Base-by-base conservation (phyloP, 1,284 basidiomycete species). In the Rhizoctonia solani region DNA sequence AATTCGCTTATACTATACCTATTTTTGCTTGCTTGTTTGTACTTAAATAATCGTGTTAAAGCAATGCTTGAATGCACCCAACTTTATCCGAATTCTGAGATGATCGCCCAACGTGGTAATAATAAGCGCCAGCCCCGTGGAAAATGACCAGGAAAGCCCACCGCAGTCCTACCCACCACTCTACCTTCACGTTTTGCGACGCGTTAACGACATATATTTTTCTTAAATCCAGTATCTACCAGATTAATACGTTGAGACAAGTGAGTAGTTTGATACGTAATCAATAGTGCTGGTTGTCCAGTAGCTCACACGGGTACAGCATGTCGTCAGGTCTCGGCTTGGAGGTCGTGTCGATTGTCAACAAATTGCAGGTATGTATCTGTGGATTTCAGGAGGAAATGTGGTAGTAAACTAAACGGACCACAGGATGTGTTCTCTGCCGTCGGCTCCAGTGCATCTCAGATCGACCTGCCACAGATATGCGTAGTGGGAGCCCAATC, bases 401-500 rank as follows among this genome's bases (percentile, higher is more conserved):
- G 21, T 41, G 34, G 21, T 2, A 9, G 19, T 16, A 19, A 50
- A 21, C 29, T 25, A 9, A 46, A 23, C 25, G 21, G 29, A 46
- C 29, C 32, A 4, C 50, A 71, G 77, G 90, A 92, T 81, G 90
- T 91, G 70, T 92, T 92, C 77, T 83, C 83, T 49, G 85, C 90
- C n/a, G 87, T 92, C 68, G 90, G 90, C 71, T 83, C 87, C 19
- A 87, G 83, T 54, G 85, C 86, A 59, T 81, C 87, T 47, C 82
- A 85, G 76, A 90, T 92, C 82, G 90, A 92, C 84, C 80, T 92
- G 68, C 90, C 90, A 27, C 90, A 92, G 80, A 92, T 92, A 77
- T 92, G 90, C 73, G 90, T 92, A 53, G 82, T 92, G 37, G 90
- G 90, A 44, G 90, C 89, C 78, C 90, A 92, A 77, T 72, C 71